These are phyloP conservation scores for Solioccasus polychromus DNA, from an alignment of 768 basidiomycete species.

Conservation along the genomic window DNA sequence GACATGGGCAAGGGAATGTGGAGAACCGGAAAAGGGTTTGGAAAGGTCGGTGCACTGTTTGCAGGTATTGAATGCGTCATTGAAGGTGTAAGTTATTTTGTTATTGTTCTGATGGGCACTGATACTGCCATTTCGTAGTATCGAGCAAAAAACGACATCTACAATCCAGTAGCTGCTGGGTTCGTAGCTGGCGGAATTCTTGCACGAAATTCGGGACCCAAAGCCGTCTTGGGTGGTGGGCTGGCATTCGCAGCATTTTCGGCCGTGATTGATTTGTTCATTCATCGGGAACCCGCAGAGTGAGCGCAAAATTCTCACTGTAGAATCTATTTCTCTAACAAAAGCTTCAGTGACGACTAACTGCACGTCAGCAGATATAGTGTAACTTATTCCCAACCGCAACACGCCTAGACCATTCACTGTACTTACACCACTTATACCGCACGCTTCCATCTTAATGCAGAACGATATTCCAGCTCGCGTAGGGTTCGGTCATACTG, in stretches of 20 bases:
- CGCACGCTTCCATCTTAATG: conserved; percentile 10
- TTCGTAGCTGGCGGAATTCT: conserved; percentile 87
- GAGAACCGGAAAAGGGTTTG: conserved; percentile 87
- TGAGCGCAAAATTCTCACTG: conserved; percentile 33
- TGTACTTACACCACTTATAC: conserved; percentile 19
- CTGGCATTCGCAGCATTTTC: conserved; percentile 93
- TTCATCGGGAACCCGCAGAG: conserved; percentile 81
- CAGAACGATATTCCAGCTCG: conserved; percentile 9
- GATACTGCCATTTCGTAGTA: conserved; percentile 52
- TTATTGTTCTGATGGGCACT: not conserved
- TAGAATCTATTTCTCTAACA: conserved; percentile 3
- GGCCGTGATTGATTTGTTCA: conserved; percentile 78
- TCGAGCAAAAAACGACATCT: conserved; percentile 93
- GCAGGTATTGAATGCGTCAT: conserved; percentile 96
- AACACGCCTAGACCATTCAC: conserved; percentile 13
- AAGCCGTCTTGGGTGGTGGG: conserved; percentile 84
- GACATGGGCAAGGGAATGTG: conserved; percentile 96
- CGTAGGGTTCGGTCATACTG: too few species aligned
- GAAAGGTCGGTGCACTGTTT: conserved; percentile 90
- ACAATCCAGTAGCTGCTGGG: conserved; percentile 84
- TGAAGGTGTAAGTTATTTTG: conserved; percentile 71
- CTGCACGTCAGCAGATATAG: not conserved
- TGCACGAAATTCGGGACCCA: conserved; percentile 84
- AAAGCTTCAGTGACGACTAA: conserved; percentile 40
- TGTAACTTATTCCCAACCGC: conserved; percentile 18